phyloP scores from a whole-genome alignment of 495 filamentous ascomycete species.

The Xylaria scruposa region DNA sequence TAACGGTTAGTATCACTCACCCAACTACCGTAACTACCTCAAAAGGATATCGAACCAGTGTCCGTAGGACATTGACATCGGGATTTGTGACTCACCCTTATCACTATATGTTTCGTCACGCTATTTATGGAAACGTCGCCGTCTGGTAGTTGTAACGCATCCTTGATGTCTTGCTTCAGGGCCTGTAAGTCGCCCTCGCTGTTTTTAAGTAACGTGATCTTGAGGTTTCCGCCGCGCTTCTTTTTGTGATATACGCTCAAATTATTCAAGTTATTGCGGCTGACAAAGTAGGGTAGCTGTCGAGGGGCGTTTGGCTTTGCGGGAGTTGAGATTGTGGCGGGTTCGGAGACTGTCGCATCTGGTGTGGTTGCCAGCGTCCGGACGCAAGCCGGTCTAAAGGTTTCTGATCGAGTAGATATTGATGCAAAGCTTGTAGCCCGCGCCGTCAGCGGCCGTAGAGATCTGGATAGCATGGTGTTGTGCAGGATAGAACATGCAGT shows the following conservation, averaged over 20 bases:
- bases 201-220: slow-evolving; percentile 77
- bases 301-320: slow-evolving; percentile 23
- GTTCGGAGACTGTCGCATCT: slow-evolving; percentile 25
- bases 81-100: slow-evolving; percentile 54
- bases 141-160: slow-evolving; percentile 32
- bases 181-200: slow-evolving; percentile 72
- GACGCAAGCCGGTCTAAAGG: slow-evolving; percentile 3
- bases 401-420: slow-evolving; percentile 17
- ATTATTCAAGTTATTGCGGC: slow-evolving; percentile 72
- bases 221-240: slow-evolving; percentile 79
- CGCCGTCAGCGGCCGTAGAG: slow-evolving; percentile 28
- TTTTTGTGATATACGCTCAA: slow-evolving; percentile 78
- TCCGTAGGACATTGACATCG: not conserved
- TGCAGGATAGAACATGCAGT: slow-evolving; percentile 1
- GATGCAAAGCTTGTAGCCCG: slow-evolving; percentile 19
- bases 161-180: slow-evolving; percentile 54
- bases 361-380: slow-evolving; percentile 6
- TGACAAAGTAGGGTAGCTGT: slow-evolving; percentile 72
- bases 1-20: not conserved
- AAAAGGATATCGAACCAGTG: not conserved
- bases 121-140: slow-evolving; percentile 56
- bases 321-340: slow-evolving; percentile 28
- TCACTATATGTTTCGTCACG: slow-evolving; percentile 62
- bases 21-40: not conserved
- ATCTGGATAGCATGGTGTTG: slow-evolving; percentile 25